phyloP scores from a whole-genome alignment of 2,329 filamentous ascomycete species.

The Penicillium sp. region DNA sequence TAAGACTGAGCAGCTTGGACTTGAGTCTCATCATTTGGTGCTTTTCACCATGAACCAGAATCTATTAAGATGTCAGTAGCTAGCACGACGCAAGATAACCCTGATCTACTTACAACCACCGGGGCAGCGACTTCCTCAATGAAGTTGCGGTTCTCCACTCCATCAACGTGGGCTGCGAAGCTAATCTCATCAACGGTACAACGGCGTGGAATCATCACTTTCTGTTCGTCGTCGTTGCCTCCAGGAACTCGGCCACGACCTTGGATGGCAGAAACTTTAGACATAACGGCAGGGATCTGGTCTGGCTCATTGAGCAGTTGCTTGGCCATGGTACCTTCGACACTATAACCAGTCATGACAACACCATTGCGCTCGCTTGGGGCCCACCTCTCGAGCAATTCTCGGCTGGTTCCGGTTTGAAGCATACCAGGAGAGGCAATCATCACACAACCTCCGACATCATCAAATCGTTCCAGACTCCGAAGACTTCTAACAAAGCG shows the following conservation, averaged over 20 bases:
- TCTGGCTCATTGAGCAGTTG: slow-evolving; percentile 94
- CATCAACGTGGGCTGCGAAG: slow-evolving; percentile 95
- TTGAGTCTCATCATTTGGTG: slow-evolving; percentile 98
- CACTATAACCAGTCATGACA: slow-evolving; percentile 96
- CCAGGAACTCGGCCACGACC: slow-evolving; percentile 62
- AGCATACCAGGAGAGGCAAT: slow-evolving; percentile 97
- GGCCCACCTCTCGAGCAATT: slow-evolving; percentile 92
- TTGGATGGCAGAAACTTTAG: slow-evolving; percentile 55
- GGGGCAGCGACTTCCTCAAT: slow-evolving; percentile 92
- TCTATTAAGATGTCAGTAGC: slow-evolving; percentile 52
- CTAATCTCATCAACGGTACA: slow-evolving; percentile 94
- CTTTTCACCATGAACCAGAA: slow-evolving; percentile 94
- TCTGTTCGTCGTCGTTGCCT: slow-evolving; percentile 69
- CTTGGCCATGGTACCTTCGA: slow-evolving; percentile 98
- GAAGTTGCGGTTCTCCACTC: slow-evolving; percentile 92
- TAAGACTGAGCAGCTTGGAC: slow-evolving; percentile 90
- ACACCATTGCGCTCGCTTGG: slow-evolving; percentile 97
- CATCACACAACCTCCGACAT: slow-evolving; percentile 95
- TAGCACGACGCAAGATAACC: not conserved
- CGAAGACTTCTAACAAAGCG: slow-evolving; percentile 90
- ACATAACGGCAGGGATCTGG: slow-evolving; percentile 92
- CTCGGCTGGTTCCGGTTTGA: slow-evolving; percentile 90
- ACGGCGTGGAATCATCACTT: slow-evolving; percentile 84
- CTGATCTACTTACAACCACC: slow-evolving; percentile 71
- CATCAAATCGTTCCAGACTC: slow-evolving; percentile 91